Base-by-base conservation (phyloP, 345 rosid species). In the Eucalyptus pauciflora region DNA sequence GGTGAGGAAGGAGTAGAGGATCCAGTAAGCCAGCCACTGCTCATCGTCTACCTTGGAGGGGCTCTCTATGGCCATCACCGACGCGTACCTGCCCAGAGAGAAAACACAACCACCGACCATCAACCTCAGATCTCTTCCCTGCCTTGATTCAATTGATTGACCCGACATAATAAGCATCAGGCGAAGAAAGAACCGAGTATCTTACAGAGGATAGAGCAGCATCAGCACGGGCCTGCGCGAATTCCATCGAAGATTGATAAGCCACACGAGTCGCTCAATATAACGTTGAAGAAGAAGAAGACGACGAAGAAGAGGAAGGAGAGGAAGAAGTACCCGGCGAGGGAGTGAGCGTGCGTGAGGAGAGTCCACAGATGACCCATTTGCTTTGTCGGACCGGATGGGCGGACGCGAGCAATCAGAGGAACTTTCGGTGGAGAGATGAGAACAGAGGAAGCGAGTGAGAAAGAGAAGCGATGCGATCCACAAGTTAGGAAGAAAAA, bases 1-100 rank as follows among this genome's bases (percentile, higher is more conserved):
- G 87, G 94, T 90, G 46, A 93, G 86, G 89, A 93, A 92, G 46
- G 94, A 93, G 60, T 93, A 93, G 13, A 93, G 50, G 80, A 93
- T 92, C 94, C 94, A 93, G 62, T 93, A 93, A 50, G 94, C 94
- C 52, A 93, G 94, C 94, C 94, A 92, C 90, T 93, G 93, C 87
- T 93, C 87, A 50, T 93, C 94, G 69, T 93, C 93, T 83, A 87
- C 43, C 86, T 89, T 92, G 8, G 90, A 52, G 5, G 94, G 90
- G 87, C 92, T 93, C 88, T 93, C 94, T 88, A 93, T 92, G 13
- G 94, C 94, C 86, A 93, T 58, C 46, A 93, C 93, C 13, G 94
- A 92, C 15, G 94, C 94, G 69, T 93, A 93, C 83, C 93, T 92
- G 76, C 54, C 50, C 2, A 41, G 24, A 50, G 45, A 50, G 41